These are phyloP conservation scores for Hirsutella thompsonii DNA, from an alignment of 2,329 filamentous ascomycete species.

Conservation along the genomic window DNA sequence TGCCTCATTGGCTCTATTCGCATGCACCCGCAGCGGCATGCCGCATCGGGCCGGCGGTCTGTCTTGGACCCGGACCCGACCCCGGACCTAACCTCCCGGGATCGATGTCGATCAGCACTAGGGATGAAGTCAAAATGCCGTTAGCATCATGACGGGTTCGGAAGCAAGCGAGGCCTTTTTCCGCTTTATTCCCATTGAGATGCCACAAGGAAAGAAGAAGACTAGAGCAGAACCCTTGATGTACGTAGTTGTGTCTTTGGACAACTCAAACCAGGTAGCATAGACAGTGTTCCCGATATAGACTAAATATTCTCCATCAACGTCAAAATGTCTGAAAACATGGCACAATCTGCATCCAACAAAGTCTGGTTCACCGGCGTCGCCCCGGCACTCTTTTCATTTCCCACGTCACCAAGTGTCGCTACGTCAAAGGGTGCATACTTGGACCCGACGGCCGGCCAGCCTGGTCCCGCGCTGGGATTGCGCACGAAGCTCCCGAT, in stretches of 20 bases:
- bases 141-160: no score
- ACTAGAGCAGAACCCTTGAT: no score
- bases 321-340: constrained; percentile 7
- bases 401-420: constrained; percentile 9
- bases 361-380: constrained; percentile 7
- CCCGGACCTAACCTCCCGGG: neutral
- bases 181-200: neutral
- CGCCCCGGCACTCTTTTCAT: constrained; percentile 3
- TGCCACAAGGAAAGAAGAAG: neutral
- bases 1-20: neutral
- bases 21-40: neutral
- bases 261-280: no score
- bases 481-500: constrained; percentile 12
- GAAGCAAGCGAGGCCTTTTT: neutral
- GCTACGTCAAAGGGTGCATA: constrained; percentile 10
- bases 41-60: neutral
- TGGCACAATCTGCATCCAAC: constrained; percentile 9
- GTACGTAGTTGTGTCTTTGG: no score
- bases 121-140: no score
- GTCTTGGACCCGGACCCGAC: neutral
- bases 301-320: constrained; percentile 18
- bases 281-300: no score
- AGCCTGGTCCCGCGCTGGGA: constrained; percentile 11
- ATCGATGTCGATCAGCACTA: neutral
- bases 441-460: constrained; percentile 11